A percentile compares a stretch with the other conserved stretches of the same genome.
Evolutionary conservation across 2,329 filamentous ascomycete genomes (phyloP).

Genomic region (Aspergillus intermedius): DNA sequence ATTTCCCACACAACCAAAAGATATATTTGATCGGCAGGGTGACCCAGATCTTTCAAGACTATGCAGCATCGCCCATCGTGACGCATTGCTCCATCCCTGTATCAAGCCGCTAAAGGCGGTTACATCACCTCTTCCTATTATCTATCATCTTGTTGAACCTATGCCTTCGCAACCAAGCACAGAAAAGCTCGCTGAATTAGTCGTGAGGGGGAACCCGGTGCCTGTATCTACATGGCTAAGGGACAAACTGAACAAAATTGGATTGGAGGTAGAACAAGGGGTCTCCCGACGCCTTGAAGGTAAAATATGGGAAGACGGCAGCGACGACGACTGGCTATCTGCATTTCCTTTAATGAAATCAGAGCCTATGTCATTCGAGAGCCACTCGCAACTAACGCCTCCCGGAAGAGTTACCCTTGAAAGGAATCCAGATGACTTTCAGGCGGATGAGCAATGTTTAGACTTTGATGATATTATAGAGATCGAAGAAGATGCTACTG

Average conservation of each 20-base stretch:
- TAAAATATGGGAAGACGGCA: background rate
- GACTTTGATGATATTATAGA: background rate
- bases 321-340: background rate
- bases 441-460: background rate
- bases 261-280: conserved; percentile 5
- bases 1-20: background rate
- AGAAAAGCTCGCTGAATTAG: conserved; percentile 11
- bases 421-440: background rate
- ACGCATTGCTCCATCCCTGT: background rate
- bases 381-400: background rate
- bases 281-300: background rate
- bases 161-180: conserved; percentile 7
- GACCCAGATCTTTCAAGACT: background rate
- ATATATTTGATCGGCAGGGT: background rate
- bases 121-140: background rate
- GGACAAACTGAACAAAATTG: conserved; percentile 10
- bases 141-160: background rate
- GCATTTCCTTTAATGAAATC: background rate
- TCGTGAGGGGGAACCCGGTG: background rate
- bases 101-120: background rate
- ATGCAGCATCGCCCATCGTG: background rate
- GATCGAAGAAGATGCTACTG: background rate
- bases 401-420: background rate
- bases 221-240: conserved; percentile 6
- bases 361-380: background rate